phyloP scores from a whole-genome alignment of 495 filamentous ascomycete genomes.

The Corynascus novoguineensis region DNA sequence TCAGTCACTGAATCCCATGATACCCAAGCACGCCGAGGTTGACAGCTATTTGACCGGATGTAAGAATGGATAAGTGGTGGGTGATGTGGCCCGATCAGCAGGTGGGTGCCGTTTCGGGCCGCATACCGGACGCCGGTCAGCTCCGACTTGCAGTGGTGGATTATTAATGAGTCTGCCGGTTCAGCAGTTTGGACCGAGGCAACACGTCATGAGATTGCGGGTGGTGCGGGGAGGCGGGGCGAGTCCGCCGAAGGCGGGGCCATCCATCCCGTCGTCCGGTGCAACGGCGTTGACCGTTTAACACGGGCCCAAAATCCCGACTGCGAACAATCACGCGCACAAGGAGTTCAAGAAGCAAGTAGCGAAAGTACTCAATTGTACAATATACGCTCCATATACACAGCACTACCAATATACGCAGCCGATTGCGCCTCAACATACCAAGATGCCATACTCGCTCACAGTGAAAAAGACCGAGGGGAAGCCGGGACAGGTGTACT shows the following conservation, averaged over 20 bases:
- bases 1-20: slow-evolving; percentile 22
- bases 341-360: too few species aligned
- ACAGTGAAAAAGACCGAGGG: slow-evolving; percentile 51
- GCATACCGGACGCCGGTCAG: not conserved
- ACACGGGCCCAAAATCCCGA: too few species aligned
- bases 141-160: not conserved
- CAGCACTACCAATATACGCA: not conserved
- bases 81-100: not conserved
- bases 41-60: slow-evolving; percentile 14
- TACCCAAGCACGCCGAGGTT: slow-evolving; percentile 32
- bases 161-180: slow-evolving; percentile 7
- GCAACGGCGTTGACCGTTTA: not conserved
- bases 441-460: slow-evolving; percentile 43
- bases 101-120: not conserved
- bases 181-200: slow-evolving; percentile 21
- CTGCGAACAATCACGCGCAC: too few species aligned
- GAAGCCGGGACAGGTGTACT: slow-evolving; percentile 84
- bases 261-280: not conserved
- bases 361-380: not conserved
- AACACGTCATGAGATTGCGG: slow-evolving; percentile 18
- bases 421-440: not conserved
- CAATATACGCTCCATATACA: too few species aligned
- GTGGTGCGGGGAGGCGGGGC: slow-evolving; percentile 16
- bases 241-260: too few species aligned
- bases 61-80: not conserved